Percentiles rank a stretch among this genome's conserved stretches.
Evolutionary conservation across 1,284 basidiomycete species (phyloP).

Genomic region (Rhodofomes roseus): DNA sequence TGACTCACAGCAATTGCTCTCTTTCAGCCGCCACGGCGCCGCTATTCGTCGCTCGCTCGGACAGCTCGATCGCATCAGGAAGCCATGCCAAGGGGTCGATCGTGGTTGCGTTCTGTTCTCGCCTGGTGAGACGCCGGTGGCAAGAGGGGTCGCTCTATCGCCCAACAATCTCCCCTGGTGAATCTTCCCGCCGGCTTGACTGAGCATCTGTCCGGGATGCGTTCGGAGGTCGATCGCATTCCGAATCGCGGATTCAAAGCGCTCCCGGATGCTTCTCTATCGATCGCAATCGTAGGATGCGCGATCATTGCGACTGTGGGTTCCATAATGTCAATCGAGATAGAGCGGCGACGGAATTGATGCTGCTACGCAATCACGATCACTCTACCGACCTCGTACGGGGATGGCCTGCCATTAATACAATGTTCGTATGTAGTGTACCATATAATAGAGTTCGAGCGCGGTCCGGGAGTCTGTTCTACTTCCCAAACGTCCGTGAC

Average conservation of each 20-base stretch:
- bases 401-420: too few species aligned
- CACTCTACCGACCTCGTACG: not conserved
- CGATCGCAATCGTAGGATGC: constrained; percentile 7
- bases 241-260: constrained; percentile 4
- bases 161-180: constrained; percentile 6
- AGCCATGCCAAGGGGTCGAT: not conserved
- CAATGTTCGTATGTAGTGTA: not conserved
- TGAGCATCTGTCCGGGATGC: constrained; percentile 6
- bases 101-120: not conserved
- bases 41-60: not conserved
- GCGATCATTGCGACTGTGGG: constrained; percentile 4
- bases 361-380: constrained; percentile 2
- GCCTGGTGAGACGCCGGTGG: not conserved
- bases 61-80: constrained; percentile 2
- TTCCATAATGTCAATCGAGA: constrained; percentile 8
- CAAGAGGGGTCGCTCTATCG: constrained; percentile 7
- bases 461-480: not conserved
- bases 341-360: constrained; percentile 4
- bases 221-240: constrained; percentile 4
- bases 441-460: not conserved
- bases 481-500: not conserved
- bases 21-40: not conserved
- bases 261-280: constrained; percentile 5
- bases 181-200: constrained; percentile 9
- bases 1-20: not conserved